Percentiles rank a stretch among this genome's conserved stretches.
phyloP scores from a whole-genome alignment of 2,329 filamentous ascomycete species.

The Penicillium sp. region DNA sequence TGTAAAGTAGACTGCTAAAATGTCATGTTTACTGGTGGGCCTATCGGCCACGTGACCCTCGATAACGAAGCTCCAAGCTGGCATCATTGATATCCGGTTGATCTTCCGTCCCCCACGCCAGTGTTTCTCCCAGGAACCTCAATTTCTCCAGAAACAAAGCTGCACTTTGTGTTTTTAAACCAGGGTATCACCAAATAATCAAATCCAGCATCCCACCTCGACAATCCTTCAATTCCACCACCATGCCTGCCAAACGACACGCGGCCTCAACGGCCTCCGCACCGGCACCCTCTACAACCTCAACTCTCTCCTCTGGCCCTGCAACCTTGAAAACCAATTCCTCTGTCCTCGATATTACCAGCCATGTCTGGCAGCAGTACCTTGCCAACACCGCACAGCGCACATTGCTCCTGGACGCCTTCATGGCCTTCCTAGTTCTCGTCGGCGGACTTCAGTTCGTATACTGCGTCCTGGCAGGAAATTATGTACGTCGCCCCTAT shows the following conservation, averaged over 20 bases:
- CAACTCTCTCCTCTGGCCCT: constrained; percentile 35
- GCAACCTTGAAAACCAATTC: constrained; percentile 41
- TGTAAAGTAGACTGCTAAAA: neutral
- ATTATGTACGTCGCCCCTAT: constrained; percentile 70
- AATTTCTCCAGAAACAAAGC: neutral
- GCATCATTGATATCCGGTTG: constrained; percentile 19
- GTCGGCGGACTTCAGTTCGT: constrained; percentile 90
- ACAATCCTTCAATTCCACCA: constrained; percentile 9
- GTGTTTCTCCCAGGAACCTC: constrained; percentile 9
- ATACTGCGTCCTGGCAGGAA: constrained; percentile 88
- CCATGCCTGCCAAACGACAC: constrained; percentile 31
- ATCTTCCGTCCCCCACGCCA: constrained; percentile 17
- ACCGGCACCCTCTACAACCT: constrained; percentile 23
- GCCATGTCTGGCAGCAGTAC: constrained; percentile 77
- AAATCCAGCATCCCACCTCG: neutral
- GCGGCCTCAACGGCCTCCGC: constrained; percentile 31
- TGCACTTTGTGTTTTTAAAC: neutral
- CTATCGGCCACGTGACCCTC: constrained; percentile 21
- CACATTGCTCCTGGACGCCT: constrained; percentile 86
- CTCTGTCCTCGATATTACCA: constrained; percentile 58
- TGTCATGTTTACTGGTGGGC: neutral
- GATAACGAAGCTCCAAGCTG: constrained; percentile 31
- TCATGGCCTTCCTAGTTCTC: constrained; percentile 81
- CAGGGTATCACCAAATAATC: neutral
- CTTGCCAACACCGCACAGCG: constrained; percentile 79